These are phyloP conservation scores for Baeospora myosura DNA, from an alignment of 1,284 basidiomycete species.

Conservation along the genomic window DNA sequence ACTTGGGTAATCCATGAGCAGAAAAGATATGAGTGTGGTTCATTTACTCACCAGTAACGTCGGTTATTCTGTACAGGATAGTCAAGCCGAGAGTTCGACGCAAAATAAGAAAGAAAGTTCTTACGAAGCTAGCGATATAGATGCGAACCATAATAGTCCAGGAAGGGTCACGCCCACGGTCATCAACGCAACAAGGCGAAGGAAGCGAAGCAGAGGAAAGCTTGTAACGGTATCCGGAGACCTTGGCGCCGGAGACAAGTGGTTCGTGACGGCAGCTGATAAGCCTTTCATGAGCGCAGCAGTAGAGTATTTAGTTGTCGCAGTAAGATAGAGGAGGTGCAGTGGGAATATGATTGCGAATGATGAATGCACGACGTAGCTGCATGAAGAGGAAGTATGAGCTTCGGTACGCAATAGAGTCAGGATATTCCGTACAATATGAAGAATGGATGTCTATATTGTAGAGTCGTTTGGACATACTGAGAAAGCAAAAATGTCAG, in stretches of 20 bases:
- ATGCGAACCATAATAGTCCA: conserved; percentile 64
- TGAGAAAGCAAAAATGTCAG: conserved; percentile 21
- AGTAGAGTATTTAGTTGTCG: conserved; percentile 38
- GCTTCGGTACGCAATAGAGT: not conserved
- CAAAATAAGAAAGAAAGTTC: conserved; percentile 24
- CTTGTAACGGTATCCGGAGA: conserved; percentile 14
- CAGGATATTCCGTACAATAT: conserved; percentile 48
- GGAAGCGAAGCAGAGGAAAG: conserved; percentile 41
- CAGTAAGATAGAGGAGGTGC: conserved; percentile 56
- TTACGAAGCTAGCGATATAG: conserved; percentile 66
- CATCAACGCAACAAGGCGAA: conserved; percentile 37
- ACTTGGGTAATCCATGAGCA: conserved; percentile 50
- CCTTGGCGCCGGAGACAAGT: conserved; percentile 33
- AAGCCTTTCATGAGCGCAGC: conserved; percentile 44
- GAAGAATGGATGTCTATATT: conserved; percentile 71
- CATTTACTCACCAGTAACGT: conserved; percentile 54
- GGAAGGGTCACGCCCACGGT: conserved; percentile 58
- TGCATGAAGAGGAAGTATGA: conserved; percentile 23
- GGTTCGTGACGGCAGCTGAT: conserved; percentile 40
- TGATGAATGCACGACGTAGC: conserved; percentile 70
- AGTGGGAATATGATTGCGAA: conserved; percentile 65
- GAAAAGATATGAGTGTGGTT: not conserved
- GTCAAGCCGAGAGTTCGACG: conserved; percentile 5
- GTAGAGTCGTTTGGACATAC: conserved; percentile 69
- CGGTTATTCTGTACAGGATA: conserved; percentile 49